Evolutionary conservation across 1,139 yeast species (phyloP).

Genomic region (Candida sanyaensis): DNA sequence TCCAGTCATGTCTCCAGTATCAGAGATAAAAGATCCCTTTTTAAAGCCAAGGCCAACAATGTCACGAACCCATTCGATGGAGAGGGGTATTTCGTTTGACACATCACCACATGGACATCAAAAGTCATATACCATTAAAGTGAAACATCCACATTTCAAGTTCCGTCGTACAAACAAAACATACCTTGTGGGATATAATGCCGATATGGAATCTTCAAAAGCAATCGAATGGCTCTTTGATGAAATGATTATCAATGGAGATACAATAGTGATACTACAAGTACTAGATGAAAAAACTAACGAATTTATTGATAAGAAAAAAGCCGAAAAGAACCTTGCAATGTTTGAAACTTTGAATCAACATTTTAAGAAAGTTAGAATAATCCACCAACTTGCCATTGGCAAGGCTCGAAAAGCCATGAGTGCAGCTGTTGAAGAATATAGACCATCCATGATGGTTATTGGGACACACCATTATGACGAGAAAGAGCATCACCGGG

Average conservation of each 20-base stretch:
- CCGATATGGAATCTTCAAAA: conserved; percentile 54
- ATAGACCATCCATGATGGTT: conserved; percentile 64
- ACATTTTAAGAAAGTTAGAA: conserved; percentile 48
- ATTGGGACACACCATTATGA: conserved; percentile 58
- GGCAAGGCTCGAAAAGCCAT: conserved; percentile 62
- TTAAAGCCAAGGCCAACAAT: conserved; percentile 7
- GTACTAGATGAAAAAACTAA: conserved; percentile 51
- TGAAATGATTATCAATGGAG: conserved; percentile 64
- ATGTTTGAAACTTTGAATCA: conserved; percentile 50
- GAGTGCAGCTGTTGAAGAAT: conserved; percentile 57
- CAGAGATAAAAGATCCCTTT: conserved; percentile 2
- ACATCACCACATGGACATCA: conserved; percentile 42
- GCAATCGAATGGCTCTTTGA: conserved; percentile 71
- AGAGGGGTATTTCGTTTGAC: conserved; percentile 55
- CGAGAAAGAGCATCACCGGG: conserved; percentile 38
- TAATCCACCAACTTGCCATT: conserved; percentile 60
- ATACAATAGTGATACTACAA: conserved; percentile 60
- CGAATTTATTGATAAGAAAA: conserved; percentile 27
- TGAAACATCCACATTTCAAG: conserved; percentile 56
- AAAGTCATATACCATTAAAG: conserved; percentile 52
- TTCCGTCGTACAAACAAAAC: conserved; percentile 62
- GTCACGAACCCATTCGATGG: conserved; percentile 19
- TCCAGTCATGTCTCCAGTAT: conserved; percentile 2
- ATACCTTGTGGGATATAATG: conserved; percentile 61
- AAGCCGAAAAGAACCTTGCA: conserved; percentile 36